Percentiles rank a stretch among this genome's conserved stretches.
phyloP scores from a whole-genome alignment of 129 eudicot genomes.

The Flaveria bidentis region DNA sequence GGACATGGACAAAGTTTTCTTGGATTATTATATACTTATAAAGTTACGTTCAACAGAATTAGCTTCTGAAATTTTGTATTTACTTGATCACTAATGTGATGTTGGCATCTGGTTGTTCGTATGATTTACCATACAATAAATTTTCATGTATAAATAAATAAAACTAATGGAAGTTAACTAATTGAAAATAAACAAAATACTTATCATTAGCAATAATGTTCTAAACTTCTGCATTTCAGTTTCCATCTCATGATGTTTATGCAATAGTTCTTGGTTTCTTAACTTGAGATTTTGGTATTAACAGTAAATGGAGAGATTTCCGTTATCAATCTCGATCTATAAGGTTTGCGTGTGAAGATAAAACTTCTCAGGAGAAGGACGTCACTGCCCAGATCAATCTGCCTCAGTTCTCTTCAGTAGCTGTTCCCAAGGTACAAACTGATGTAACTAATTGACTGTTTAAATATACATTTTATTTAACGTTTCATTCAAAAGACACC shows the following conservation, averaged over 20 bases:
- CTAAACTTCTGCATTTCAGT: neutral
- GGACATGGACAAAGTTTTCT: too few relatives aligned
- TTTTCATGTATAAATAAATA: neutral
- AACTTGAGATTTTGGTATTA: neutral
- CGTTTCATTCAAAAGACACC: neutral
- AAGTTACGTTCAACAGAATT: too few relatives aligned
- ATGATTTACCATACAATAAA: neutral
- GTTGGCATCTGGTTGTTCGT: neutral
- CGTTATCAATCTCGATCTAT: constrained; percentile 56
- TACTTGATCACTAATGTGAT: neutral
- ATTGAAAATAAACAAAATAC: neutral
- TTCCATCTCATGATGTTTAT: neutral
- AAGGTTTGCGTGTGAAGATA: constrained; percentile 54
- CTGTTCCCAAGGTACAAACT: constrained; percentile 61
- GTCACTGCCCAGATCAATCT: constrained; percentile 40
- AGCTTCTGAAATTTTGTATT: too few relatives aligned
- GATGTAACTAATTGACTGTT: neutral
- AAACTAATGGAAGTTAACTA: neutral
- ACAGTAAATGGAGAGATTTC: constrained; percentile 75
- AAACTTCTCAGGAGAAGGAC: constrained; percentile 29
- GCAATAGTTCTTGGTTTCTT: neutral
- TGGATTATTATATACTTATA: too few relatives aligned
- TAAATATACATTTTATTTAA: neutral
- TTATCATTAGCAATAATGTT: neutral
- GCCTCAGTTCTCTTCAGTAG: constrained; percentile 76